A percentile compares a stretch with the other conserved stretches of the same genome.
Conservation (phyloP, 1,284 basidiomycete genomes). For the Hemileia vastatrix region DNA sequence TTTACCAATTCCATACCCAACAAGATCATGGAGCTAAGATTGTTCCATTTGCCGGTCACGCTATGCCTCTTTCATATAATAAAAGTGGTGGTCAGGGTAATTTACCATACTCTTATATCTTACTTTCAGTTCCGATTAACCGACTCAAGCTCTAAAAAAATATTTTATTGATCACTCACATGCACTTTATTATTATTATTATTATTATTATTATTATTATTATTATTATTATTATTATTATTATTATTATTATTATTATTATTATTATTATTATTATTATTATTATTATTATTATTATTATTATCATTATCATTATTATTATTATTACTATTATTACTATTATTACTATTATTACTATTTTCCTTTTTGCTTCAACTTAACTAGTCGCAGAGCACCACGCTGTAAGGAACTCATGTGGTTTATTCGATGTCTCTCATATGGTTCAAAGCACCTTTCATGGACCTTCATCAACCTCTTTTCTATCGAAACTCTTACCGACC, state of each 20-base stretch:
- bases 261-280: too few species aligned
- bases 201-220: too few species aligned
- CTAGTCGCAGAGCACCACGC: conserved; percentile 84
- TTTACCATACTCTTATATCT: conserved; percentile 13
- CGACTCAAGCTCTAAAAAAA: conserved; percentile 8
- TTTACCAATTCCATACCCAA: conserved; percentile 79
- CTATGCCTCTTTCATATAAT: conserved; percentile 85
- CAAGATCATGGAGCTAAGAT: conserved; percentile 71
- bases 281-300: too few species aligned
- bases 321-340: background rate
- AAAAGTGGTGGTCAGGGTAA: conserved; percentile 67
- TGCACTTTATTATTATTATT: too few species aligned
- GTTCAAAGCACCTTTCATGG: conserved; percentile 62
- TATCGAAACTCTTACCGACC: conserved; percentile 61
- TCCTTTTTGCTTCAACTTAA: background rate
- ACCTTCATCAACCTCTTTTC: conserved; percentile 60
- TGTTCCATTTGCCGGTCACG: conserved; percentile 91
- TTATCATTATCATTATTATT: too few species aligned
- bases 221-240: too few species aligned
- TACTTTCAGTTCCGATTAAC: conserved; percentile 2
- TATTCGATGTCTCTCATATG: conserved; percentile 99
- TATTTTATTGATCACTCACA: too few species aligned
- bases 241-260: too few species aligned
- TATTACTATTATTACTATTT: background rate
- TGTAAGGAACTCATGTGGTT: conserved; percentile 68